Percentiles rank a stretch among this genome's conserved stretches.
phyloP scores from a whole-genome alignment of 179 eudicot genomes.

The Pouteria campechiana region DNA sequence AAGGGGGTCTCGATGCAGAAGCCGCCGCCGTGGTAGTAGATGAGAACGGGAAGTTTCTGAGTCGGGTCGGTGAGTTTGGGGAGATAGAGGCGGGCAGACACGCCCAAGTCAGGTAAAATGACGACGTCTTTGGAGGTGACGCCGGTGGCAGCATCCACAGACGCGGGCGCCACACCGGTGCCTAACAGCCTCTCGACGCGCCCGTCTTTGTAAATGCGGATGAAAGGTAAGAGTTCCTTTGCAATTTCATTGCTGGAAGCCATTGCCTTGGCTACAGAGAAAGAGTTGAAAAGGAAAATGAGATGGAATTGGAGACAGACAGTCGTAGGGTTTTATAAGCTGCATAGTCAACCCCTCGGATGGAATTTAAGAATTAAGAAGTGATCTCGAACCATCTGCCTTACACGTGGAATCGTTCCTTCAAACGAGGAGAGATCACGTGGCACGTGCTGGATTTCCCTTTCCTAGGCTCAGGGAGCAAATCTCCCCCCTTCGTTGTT shows the following conservation, averaged over 20 bases:
- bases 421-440: too few relatives aligned
- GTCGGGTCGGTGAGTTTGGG: slow-evolving; percentile 11
- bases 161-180: slow-evolving; percentile 4
- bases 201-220: slow-evolving; percentile 13
- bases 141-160: slow-evolving; percentile 1
- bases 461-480: too few relatives aligned
- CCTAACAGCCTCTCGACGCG: slow-evolving; percentile 12
- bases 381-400: too few relatives aligned
- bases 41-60: slow-evolving; percentile 23
- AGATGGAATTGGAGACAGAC: too few relatives aligned
- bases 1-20: slow-evolving; percentile 40
- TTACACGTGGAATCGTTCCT: too few relatives aligned
- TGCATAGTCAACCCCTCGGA: too few relatives aligned
- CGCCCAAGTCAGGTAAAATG: slow-evolving; percentile 4
- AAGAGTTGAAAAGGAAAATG: too few relatives aligned
- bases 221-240: slow-evolving; percentile 5
- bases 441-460: too few relatives aligned
- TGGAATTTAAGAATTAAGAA: too few relatives aligned
- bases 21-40: slow-evolving; percentile 42
- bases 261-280: too few relatives aligned
- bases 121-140: slow-evolving; percentile 25
- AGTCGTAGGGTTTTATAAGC: too few relatives aligned
- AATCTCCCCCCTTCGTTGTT: too few relatives aligned
- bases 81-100: slow-evolving; percentile 32
- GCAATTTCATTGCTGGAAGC: slow-evolving; percentile 7